Percentiles rank a stretch among this genome's conserved stretches.
Conservation (phyloP, 1,284 basidiomycete species). For the Moesziomyces sp. region DNA sequence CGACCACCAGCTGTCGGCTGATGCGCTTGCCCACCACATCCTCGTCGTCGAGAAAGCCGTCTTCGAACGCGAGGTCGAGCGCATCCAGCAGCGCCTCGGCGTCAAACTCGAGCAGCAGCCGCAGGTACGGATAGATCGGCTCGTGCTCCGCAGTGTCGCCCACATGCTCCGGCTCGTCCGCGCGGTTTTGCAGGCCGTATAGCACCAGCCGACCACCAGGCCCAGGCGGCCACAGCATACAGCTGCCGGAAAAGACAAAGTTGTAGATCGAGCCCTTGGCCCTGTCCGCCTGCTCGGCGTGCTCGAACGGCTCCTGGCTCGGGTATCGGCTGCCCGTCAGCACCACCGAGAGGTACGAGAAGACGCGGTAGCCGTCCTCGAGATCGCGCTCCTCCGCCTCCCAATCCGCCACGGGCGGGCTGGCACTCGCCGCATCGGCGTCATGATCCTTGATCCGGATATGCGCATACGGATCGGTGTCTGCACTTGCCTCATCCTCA, state of each 20-base stretch:
- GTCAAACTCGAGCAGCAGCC: slow-evolving; percentile 86
- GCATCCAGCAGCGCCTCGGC: slow-evolving; percentile 93
- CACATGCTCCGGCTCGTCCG: slow-evolving; percentile 72
- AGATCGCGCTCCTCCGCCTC: slow-evolving; percentile 38
- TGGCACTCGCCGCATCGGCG: neutral
- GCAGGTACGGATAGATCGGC: slow-evolving; percentile 81
- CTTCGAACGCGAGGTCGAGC: slow-evolving; percentile 94
- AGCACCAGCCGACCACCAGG: slow-evolving; percentile 78
- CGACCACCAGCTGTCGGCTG: slow-evolving; percentile 84
- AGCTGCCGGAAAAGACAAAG: slow-evolving; percentile 85
- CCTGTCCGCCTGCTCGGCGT: slow-evolving; percentile 69
- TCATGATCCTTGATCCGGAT: slow-evolving; percentile 14
- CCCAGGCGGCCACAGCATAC: slow-evolving; percentile 80
- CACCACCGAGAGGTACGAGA: slow-evolving; percentile 85
- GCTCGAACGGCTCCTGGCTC: slow-evolving; percentile 76
- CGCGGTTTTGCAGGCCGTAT: slow-evolving; percentile 68
- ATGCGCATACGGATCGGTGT: slow-evolving; percentile 27
- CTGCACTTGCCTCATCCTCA: neutral
- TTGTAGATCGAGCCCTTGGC: slow-evolving; percentile 72
- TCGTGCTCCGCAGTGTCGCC: slow-evolving; percentile 73
- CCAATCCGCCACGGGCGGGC: slow-evolving; percentile 4
- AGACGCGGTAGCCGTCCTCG: slow-evolving; percentile 87
- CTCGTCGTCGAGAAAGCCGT: slow-evolving; percentile 86
- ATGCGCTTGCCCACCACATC: slow-evolving; percentile 67
- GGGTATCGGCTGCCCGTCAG: slow-evolving; percentile 90